These are phyloP conservation scores for Talaromyces liani DNA, from an alignment of 495 filamentous ascomycete species.

Conservation along the genomic window DNA sequence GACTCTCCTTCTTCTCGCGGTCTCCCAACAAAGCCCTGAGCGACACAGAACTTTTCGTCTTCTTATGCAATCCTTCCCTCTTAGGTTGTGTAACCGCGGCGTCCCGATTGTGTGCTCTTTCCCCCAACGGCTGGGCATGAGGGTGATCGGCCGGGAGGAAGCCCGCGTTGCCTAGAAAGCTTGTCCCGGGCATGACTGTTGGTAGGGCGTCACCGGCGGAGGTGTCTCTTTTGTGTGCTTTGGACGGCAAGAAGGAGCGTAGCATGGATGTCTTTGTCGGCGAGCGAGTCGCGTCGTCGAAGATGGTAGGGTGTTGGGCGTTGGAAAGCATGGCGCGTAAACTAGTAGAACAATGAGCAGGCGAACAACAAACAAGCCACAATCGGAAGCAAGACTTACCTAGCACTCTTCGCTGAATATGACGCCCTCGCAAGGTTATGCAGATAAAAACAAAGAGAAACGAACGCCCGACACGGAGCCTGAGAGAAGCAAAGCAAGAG, in stretches of 20 bases:
- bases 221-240: slow-evolving; percentile 32
- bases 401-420: not conserved
- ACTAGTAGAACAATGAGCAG: not conserved
- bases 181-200: slow-evolving; percentile 9
- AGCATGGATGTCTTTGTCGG: slow-evolving; percentile 36
- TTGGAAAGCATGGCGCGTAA: slow-evolving; percentile 32
- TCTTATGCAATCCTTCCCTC: slow-evolving; percentile 47
- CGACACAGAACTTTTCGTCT: slow-evolving; percentile 59
- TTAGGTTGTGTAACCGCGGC: slow-evolving; percentile 21
- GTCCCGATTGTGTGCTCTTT: slow-evolving; percentile 35
- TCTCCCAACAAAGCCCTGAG: slow-evolving; percentile 53
- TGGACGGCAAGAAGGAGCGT: slow-evolving; percentile 36
- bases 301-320: slow-evolving; percentile 33
- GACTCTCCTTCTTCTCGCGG: slow-evolving; percentile 45
- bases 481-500: slow-evolving; percentile 8
- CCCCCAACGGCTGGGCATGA: slow-evolving; percentile 22
- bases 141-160: slow-evolving; percentile 23
- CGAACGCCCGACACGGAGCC: slow-evolving; percentile 8
- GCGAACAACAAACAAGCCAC: not conserved
- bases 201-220: slow-evolving; percentile 29
- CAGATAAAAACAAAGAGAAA: slow-evolving; percentile 1
- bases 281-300: slow-evolving; percentile 34
- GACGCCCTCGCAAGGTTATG: slow-evolving; percentile 2
- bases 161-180: slow-evolving; percentile 14
- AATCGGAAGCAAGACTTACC: not conserved